Percentiles rank a stretch among this genome's conserved stretches.
Evolutionary conservation across 257 asterid genomes (phyloP).

Genomic region (Solanum etuberosum): DNA sequence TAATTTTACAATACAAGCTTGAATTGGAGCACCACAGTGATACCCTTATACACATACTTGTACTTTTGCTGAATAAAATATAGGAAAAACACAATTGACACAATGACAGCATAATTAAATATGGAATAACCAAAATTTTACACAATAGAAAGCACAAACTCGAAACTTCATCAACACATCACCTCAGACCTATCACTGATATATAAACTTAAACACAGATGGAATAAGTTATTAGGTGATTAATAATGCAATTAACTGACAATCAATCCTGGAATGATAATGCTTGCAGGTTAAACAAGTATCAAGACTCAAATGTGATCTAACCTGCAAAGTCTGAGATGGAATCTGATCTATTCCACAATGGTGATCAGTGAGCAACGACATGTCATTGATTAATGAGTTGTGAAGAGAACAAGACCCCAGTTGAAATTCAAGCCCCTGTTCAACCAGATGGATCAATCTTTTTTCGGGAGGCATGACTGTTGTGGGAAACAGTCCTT

Average conservation of each 20-base stretch:
- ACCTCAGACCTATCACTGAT: background rate
- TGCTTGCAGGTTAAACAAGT: background rate
- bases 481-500: slow-evolving; percentile 56
- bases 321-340: slow-evolving; percentile 67
- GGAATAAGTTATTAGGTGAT: background rate
- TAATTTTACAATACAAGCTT: background rate
- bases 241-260: background rate
- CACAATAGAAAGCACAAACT: background rate
- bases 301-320: slow-evolving; percentile 6
- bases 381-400: slow-evolving; percentile 43
- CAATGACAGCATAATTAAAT: background rate
- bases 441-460: slow-evolving; percentile 76
- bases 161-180: background rate
- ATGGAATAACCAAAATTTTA: background rate
- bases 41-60: background rate
- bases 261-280: background rate
- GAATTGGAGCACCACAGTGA: background rate
- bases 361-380: slow-evolving; percentile 63
- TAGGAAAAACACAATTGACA: background rate
- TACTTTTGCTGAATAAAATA: background rate
- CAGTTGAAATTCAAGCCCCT: slow-evolving; percentile 66
- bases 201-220: background rate
- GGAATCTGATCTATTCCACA: slow-evolving; percentile 76
- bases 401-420: slow-evolving; percentile 69
- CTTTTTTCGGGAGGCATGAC: slow-evolving; percentile 64